phyloP scores from a whole-genome alignment of 345 rosid genomes.

The Erysimum cheiranthoides region DNA sequence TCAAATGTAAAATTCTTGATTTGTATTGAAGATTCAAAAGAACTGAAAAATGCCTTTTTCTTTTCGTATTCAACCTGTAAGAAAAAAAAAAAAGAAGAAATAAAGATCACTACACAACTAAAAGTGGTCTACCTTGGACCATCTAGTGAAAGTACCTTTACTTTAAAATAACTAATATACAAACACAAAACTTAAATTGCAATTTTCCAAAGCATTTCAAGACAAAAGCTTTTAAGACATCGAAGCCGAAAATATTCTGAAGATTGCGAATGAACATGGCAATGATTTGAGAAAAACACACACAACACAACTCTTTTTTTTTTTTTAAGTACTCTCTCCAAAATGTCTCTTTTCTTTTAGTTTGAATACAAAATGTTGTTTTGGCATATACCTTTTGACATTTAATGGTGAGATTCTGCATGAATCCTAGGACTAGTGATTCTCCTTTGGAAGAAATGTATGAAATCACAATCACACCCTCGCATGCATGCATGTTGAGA shows the following conservation, averaged over 20 bases:
- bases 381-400: slow-evolving; percentile 31
- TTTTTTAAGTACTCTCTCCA: not conserved
- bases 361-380: slow-evolving; percentile 9
- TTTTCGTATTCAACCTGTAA: slow-evolving; percentile 1
- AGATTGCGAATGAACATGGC: slow-evolving; percentile 10
- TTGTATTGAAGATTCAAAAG: slow-evolving; percentile 2
- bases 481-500: not conserved
- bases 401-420: slow-evolving; percentile 27
- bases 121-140: slow-evolving; percentile 35
- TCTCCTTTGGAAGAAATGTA: not conserved
- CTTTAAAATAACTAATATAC: not conserved
- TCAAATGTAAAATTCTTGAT: not conserved
- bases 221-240: slow-evolving; percentile 19
- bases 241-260: slow-evolving; percentile 20
- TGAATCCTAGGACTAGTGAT: slow-evolving; percentile 31
- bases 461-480: not conserved
- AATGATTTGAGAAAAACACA: slow-evolving; percentile 17
- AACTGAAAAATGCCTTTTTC: not conserved
- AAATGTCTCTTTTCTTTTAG: slow-evolving; percentile 5
- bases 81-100: not conserved
- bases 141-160: slow-evolving; percentile 14
- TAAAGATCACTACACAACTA: slow-evolving; percentile 1
- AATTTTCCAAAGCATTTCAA: not conserved
- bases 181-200: not conserved
- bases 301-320: slow-evolving; percentile 5